Evolutionary conservation across 805 yeast genomes (phyloP).

Genomic region (Yamadazyma sp.): DNA sequence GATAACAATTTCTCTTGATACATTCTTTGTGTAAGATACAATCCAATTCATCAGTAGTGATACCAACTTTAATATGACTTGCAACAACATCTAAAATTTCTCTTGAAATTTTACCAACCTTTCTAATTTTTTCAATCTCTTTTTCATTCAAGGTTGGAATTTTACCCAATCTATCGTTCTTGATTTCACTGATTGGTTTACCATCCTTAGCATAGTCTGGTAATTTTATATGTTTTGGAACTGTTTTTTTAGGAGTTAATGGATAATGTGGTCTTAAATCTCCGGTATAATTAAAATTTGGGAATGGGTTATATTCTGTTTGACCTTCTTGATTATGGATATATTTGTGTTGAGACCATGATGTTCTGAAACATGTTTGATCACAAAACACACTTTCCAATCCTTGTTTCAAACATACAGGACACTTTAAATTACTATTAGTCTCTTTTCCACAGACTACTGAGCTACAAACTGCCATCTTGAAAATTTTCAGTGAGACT

Average conservation of each 20-base stretch:
- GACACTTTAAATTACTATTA: constrained; percentile 76
- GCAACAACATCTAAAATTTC: constrained; percentile 91
- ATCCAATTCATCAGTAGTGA: constrained; percentile 92
- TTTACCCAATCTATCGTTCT: constrained; percentile 62
- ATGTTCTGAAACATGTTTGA: constrained; percentile 75
- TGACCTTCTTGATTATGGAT: constrained; percentile 59
- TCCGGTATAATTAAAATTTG: constrained; percentile 73
- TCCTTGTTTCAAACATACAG: constrained; percentile 79
- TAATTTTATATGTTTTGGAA: constrained; percentile 66
- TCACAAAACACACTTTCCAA: constrained; percentile 68
- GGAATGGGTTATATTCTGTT: constrained; percentile 79
- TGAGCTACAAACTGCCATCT: constrained; percentile 55
- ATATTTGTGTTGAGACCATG: constrained; percentile 72
- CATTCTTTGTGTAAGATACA: constrained; percentile 84
- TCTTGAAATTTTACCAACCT: constrained; percentile 73
- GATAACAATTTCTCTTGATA: constrained; percentile 84
- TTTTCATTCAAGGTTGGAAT: constrained; percentile 63
- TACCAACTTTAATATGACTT: constrained; percentile 76
- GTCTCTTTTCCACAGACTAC: constrained; percentile 85
- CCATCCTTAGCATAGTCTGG: constrained; percentile 90
- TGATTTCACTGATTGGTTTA: constrained; percentile 72
- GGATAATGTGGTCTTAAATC: constrained; percentile 78
- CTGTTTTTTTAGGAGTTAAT: constrained; percentile 61
- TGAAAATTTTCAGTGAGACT: constrained; percentile 5
- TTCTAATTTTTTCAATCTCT: constrained; percentile 70